Evolutionary conservation across 192 early-diverging fungal species (phyloP).

Genomic region (Rhizoclosmatium globosum): DNA sequence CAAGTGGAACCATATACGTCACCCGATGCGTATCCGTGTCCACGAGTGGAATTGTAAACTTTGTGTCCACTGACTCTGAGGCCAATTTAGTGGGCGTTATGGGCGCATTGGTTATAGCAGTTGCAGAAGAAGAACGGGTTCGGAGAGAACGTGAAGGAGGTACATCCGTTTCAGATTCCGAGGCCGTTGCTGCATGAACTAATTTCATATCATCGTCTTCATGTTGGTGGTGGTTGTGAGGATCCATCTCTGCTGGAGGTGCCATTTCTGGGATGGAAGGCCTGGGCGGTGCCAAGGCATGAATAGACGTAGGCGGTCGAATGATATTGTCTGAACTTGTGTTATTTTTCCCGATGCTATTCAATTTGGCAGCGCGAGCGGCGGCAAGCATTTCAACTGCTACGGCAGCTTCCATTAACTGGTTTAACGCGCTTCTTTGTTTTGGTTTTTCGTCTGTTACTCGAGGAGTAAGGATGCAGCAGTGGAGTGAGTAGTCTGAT

Average conservation of each 20-base stretch:
- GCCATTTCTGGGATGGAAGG: background rate
- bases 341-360: background rate
- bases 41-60: background rate
- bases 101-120: too few species aligned
- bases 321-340: too few species aligned
- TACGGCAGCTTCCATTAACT: background rate
- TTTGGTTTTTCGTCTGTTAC: background rate
- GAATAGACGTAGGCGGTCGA: background rate
- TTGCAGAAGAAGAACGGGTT: too few species aligned
- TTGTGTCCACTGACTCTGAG: background rate
- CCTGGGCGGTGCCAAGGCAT: background rate
- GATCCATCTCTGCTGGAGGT: slow-evolving; percentile 4
- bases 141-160: too few species aligned
- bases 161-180: too few species aligned
- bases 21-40: background rate
- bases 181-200: too few species aligned
- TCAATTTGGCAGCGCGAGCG: background rate
- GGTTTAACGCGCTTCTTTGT: background rate
- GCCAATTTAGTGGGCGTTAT: too few species aligned
- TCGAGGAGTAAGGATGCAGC: background rate
- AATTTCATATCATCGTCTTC: too few species aligned
- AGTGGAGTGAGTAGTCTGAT: background rate
- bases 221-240: too few species aligned
- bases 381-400: background rate
- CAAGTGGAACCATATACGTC: slow-evolving; percentile 10